phyloP scores from a whole-genome alignment of 2,329 filamentous ascomycete species.

The Colletotrichum costaricense region DNA sequence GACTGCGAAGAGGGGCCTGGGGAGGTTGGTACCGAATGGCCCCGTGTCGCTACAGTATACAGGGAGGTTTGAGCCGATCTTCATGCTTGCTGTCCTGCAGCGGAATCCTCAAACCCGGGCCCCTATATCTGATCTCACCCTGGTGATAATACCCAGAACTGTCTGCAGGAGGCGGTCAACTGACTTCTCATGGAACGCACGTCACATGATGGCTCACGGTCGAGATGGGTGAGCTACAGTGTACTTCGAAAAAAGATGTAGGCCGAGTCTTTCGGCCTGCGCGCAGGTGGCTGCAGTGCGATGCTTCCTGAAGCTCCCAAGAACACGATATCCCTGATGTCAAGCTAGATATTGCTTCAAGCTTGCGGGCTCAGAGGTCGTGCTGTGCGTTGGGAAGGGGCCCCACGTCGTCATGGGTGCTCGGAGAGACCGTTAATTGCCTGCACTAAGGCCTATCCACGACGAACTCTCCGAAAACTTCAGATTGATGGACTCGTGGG shows the following conservation, averaged over 20 bases:
- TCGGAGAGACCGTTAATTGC: slow-evolving; percentile 19
- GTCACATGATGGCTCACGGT: not conserved
- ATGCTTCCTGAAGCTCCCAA: not conserved
- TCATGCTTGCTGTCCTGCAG: slow-evolving; percentile 36
- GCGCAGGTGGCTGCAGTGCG: not conserved
- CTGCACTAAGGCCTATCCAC: not conserved
- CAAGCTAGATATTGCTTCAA: not conserved
- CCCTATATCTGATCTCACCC: slow-evolving; percentile 35
- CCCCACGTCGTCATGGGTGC: slow-evolving; percentile 16
- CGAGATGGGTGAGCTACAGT: not conserved
- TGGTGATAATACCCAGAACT: slow-evolving; percentile 21
- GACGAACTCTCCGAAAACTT: not conserved
- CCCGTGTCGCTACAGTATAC: slow-evolving; percentile 11
- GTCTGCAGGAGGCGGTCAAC: not conserved
- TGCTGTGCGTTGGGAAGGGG: slow-evolving; percentile 29
- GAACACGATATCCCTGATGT: not conserved
- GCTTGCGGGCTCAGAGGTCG: not conserved
- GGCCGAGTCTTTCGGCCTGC: not conserved
- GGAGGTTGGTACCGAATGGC: slow-evolving; percentile 30
- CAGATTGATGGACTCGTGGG: slow-evolving; percentile 14
- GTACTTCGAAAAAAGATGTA: not conserved
- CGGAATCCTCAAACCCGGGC: slow-evolving; percentile 30
- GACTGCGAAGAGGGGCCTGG: not conserved
- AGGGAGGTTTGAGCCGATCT: slow-evolving; percentile 33
- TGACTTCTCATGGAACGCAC: not conserved